Percentiles rank a stretch among this genome's conserved stretches.
phyloP scores from a whole-genome alignment of 768 basidiomycete genomes.

The Phaffia australis region DNA sequence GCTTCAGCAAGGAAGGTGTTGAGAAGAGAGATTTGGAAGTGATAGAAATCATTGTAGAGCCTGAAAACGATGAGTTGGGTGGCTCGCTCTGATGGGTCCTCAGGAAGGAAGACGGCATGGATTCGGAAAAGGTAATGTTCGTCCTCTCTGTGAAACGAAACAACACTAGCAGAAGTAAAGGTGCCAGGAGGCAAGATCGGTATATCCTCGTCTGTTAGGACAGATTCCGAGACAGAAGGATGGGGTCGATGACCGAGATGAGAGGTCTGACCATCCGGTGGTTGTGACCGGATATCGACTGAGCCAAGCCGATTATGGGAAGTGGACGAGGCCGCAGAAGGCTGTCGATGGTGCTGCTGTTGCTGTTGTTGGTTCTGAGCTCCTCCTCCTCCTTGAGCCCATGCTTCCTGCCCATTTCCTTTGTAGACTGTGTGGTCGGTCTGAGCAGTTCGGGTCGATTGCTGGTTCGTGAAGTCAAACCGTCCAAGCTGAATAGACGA shows the following conservation, averaged over 20 bases:
- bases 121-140: constrained; percentile 91
- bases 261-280: neutral
- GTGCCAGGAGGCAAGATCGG: constrained; percentile 47
- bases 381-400: neutral
- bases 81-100: constrained; percentile 47
- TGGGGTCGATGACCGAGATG: neutral
- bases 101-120: constrained; percentile 78
- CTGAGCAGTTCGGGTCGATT: constrained; percentile 7
- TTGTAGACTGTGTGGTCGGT: neutral
- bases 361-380: neutral
- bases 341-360: neutral
- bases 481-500: constrained; percentile 90
- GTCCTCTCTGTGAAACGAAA: constrained; percentile 94
- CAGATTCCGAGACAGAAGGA: neutral
- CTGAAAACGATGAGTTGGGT: constrained; percentile 81
- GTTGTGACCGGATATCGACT: neutral
- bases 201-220: neutral
- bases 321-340: no score
- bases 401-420: neutral
- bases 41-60: constrained; percentile 95
- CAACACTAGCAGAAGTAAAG: constrained; percentile 73
- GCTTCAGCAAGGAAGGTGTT: constrained; percentile 83
- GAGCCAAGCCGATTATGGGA: no score
- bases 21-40: constrained; percentile 83
- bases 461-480: constrained; percentile 51